Base-by-base conservation (phyloP, 129 eudicot genomes). In the Tagetes erecta region DNA sequence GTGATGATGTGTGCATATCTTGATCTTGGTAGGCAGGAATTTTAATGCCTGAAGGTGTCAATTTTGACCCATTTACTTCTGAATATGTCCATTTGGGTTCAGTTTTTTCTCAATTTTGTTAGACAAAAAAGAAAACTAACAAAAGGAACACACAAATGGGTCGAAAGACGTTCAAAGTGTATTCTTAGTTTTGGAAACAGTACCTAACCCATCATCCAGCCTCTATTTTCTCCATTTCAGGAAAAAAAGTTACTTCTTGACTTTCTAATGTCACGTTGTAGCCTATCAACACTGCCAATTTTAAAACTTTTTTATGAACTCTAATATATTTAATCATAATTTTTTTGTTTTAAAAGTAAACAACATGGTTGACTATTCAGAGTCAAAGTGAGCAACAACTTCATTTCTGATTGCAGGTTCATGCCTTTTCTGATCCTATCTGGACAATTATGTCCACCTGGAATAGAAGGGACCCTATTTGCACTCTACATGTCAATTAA, bases 361-460 rank as follows among this genome's bases (percentile, higher is more conserved):
- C 27, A 27, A 42, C 3, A 3, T 27, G 33, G 42, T 72, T 56
- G 14, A 56, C 66, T 30, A 10, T 57, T 39, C 11, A 62, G 9
- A 63, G 71, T 63, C 41, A 64, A 74, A 64, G 12, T 41, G 57
- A 27, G 31, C 11, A 8, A 11, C 50, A 50, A 35, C 47, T 77
- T 68, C 40, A 8, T 71, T 78, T 64, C 47, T 53, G 50, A 47
- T 42, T 80, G 76, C 91, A 93, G 98, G 92, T 86, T 90, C 78
- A 93, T 93, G 98, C 98, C 98, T 6, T 93, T 93, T 77, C 77
- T 93, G 71, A 90, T 93, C 79, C 77, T 93, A 80, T 93, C 98
- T 3, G 98, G 98, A 41, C 92, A 93, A 75, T 85, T 93, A 12
- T 93, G 98, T 79, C 98, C 98, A 31, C 97, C 98, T 13, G 97